Base-by-base conservation (phyloP, 208 protist genomes). In the Phytomonas francai region DNA sequence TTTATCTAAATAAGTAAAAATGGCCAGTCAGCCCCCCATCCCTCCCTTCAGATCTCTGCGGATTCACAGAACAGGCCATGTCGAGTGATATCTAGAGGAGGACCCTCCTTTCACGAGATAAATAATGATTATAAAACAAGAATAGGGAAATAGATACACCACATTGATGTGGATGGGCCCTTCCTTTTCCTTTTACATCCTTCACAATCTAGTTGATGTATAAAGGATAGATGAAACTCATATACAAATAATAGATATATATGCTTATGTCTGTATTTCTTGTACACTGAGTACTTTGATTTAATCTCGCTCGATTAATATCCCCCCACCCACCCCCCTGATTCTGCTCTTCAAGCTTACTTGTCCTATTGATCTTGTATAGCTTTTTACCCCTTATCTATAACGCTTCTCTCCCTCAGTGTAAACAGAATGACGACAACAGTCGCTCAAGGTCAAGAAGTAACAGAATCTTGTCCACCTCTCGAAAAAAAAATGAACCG, bases 401-500 rank as follows among this genome's bases (percentile, higher is more conserved):
- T 51, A 3, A 22, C 42, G 16, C 9, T 22, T 1, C 14, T 51
- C 34, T 22, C 2, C 16, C 16, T 51, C 2, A 19, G 3, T 51
- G 4, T 51, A 19, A 51, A 51, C 16, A 54, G 61, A 7, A 28
- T 22, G 45, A 14, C 31, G 54, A 31, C 3, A 64, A 70, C 32
- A 28, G 5, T 68, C 25, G 54, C 28, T 66, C 22, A 29, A 72
- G 36, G 33, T 1, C 32, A 29, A 63, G 49, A 51, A 62, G 16
- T n/a, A 70, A 11, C 27, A 27, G 36, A 4, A 22, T 32, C 59
- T 51, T 14, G 58, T 31, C 30, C 27, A 49, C 62, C 6, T 25
- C n/a, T 54, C 7, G 36, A 59, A 57, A 60, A 65, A 32, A 59
- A 65, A 25, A 45, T 42, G 39, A 29, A 65, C 56, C 32, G 36